Evolutionary conservation across 164 flowering plant species (phyloP).

Genomic region (Malania oleifera): DNA sequence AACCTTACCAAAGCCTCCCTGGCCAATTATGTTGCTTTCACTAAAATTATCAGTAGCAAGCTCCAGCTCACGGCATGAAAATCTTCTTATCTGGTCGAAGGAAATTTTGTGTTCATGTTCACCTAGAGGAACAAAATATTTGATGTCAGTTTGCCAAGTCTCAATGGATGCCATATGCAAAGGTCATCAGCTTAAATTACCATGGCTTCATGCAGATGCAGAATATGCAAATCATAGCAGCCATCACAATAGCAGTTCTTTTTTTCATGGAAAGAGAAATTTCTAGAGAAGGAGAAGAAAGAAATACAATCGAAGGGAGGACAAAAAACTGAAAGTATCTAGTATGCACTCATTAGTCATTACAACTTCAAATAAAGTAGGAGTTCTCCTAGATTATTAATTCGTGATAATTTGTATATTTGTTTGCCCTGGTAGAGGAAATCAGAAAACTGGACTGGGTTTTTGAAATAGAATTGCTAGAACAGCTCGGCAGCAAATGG

Average conservation of each 20-base stretch:
- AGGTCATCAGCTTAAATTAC: no score
- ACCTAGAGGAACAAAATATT: slow-evolving; percentile 24
- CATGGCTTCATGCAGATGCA: no score
- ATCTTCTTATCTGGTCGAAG: slow-evolving; percentile 52
- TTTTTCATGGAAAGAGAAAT: no score
- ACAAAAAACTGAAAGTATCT: background rate
- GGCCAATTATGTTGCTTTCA: slow-evolving; percentile 59
- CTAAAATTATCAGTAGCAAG: slow-evolving; percentile 57
- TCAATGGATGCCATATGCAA: slow-evolving; percentile 1
- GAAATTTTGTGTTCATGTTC: slow-evolving; percentile 53
- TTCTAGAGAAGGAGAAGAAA: no score
- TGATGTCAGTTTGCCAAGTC: slow-evolving; percentile 4
- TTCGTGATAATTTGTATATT: no score
- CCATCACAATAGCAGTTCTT: no score
- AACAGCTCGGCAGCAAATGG: no score
- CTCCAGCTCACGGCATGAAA: slow-evolving; percentile 60
- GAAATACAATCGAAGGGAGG: background rate
- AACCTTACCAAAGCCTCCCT: slow-evolving; percentile 74
- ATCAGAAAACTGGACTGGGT: no score
- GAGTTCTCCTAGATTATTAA: background rate
- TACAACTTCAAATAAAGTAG: background rate
- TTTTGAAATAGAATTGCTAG: no score
- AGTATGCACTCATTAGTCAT: background rate
- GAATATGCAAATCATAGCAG: no score
- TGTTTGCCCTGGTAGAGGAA: no score